A percentile compares a stretch with the other conserved stretches of the same genome.
These are phyloP conservation scores for Cephaloascus albidus DNA, from an alignment of 805 yeast genomes.

Conservation along the genomic window DNA sequence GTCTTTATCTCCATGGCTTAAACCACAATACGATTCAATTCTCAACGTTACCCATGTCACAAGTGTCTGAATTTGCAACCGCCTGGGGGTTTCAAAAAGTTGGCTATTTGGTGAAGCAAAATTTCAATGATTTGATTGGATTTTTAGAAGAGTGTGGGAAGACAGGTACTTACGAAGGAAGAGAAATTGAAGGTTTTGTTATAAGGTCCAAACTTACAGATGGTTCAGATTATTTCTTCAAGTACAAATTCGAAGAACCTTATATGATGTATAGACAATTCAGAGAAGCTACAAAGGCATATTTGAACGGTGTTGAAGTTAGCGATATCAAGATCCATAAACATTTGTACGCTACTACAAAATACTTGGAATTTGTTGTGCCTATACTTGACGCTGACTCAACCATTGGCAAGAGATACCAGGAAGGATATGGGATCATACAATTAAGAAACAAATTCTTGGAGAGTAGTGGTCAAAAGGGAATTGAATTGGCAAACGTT, in stretches of 20 bases:
- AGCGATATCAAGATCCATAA: conserved; percentile 30
- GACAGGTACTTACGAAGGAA: conserved; percentile 61
- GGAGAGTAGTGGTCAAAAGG: conserved; percentile 40
- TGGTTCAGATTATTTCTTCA: conserved; percentile 54
- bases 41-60: conserved; percentile 50
- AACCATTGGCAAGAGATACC: conserved; percentile 32
- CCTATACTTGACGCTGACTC: conserved; percentile 45
- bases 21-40: conserved; percentile 61
- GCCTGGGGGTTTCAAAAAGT: conserved; percentile 65
- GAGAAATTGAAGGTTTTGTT: conserved; percentile 91
- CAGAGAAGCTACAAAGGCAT: conserved; percentile 73
- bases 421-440: conserved; percentile 63
- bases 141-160: conserved; percentile 49
- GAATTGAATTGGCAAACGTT: conserved; percentile 45
- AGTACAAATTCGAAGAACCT: conserved; percentile 93
- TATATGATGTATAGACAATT: conserved; percentile 83
- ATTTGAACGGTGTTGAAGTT: conserved; percentile 24
- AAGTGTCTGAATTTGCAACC: conserved; percentile 52
- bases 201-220: conserved; percentile 45
- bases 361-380: conserved; percentile 60
- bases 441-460: conserved; percentile 61
- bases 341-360: conserved; percentile 52
- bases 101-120: conserved; percentile 30
- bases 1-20: conserved; percentile 85
- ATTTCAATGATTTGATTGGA: conserved; percentile 28